Base-by-base conservation (phyloP, 441 rosid genomes). In the Populus tomentosa region DNA sequence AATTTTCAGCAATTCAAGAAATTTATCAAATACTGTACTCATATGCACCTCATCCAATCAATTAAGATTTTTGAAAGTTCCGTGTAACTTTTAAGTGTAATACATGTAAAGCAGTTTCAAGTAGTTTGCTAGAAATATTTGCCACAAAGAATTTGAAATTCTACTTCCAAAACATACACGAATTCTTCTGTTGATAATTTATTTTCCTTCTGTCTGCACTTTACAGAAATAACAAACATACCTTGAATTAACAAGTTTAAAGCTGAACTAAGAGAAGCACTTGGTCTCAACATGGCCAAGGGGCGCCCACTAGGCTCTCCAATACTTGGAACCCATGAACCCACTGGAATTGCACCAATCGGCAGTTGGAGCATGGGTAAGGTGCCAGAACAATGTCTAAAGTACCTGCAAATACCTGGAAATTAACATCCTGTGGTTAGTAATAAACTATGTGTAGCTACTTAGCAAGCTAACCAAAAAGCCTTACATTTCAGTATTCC, bases 341-440 rank as follows among this genome's bases (percentile, higher is more conserved):
- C 90, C 69, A 87, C 72, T 8, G 87, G 90, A 77, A 90, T 77
- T 50, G 89, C 78, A 79, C 81, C 84, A 50, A 90, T 84, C n/a
- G 90, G 90, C 76, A 87, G 72, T 75, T 87, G 87, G 50, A 90
- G 88, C 59, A 88, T 72, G 9, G 93, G 93, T 82, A 88, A 77
- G 21, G 89, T 84, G 75, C 80, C 72, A 64, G 89, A 76, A 82
- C 85, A 88, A 81, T 88, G 83, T 75, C 86, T 86, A 77, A 88
- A 90, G 75, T 90, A 84, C 85, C 93, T 87, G 87, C 89, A 90
- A 79, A 90, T 77, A 80, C 91, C 93, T 90, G 88, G 53, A 83
- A 72, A 81, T 70, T 70, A 75, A 78, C 68, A 69, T 80, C 77
- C 80, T 24, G 23, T 35, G 21, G 84, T 87, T 72, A 87, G 85